phyloP scores from a whole-genome alignment of 768 basidiomycete genomes.

The Serendipita sp. region DNA sequence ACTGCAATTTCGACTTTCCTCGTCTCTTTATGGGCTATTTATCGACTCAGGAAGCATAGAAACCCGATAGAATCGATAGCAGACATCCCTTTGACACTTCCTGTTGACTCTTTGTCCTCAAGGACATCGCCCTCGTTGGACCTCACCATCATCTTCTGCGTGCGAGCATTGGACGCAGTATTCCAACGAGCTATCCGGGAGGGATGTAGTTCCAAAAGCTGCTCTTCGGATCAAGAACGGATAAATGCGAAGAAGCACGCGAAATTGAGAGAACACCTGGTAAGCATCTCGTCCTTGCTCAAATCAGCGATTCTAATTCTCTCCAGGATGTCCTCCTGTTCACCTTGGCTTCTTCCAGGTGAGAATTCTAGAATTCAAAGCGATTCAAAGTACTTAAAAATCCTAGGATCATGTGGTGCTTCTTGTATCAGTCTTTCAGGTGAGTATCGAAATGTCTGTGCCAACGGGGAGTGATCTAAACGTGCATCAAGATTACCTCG shows the following conservation, averaged over 20 bases:
- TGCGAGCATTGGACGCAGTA: constrained; percentile 50
- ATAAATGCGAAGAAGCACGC: constrained; percentile 8
- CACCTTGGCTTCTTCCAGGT: constrained; percentile 7
- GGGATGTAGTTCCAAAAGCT: constrained; percentile 3
- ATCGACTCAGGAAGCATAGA: constrained; percentile 38
- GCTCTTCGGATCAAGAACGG: constrained; percentile 5
- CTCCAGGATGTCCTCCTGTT: background rate
- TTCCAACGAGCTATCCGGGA: constrained; percentile 36
- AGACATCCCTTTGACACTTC: constrained; percentile 15
- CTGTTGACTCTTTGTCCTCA: constrained; percentile 11
- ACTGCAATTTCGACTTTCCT: constrained; percentile 24
- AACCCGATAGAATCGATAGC: constrained; percentile 23
- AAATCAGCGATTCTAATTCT: background rate
- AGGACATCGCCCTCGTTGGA: constrained; percentile 44
- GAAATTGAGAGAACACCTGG: constrained; percentile 9
- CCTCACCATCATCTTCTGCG: constrained; percentile 48
- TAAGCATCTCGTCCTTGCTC: background rate
- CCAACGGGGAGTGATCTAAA: constrained; percentile 24
- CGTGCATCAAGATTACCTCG: constrained; percentile 15
- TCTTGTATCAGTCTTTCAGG: constrained; percentile 64
- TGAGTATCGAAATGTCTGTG: no score
- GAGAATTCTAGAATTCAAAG: background rate
- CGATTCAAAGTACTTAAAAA: background rate
- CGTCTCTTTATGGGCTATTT: constrained; percentile 41
- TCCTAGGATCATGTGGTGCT: constrained; percentile 76